These are phyloP conservation scores for Penicillium sp. DNA, from an alignment of 2,329 filamentous ascomycete species.

Conservation along the genomic window DNA sequence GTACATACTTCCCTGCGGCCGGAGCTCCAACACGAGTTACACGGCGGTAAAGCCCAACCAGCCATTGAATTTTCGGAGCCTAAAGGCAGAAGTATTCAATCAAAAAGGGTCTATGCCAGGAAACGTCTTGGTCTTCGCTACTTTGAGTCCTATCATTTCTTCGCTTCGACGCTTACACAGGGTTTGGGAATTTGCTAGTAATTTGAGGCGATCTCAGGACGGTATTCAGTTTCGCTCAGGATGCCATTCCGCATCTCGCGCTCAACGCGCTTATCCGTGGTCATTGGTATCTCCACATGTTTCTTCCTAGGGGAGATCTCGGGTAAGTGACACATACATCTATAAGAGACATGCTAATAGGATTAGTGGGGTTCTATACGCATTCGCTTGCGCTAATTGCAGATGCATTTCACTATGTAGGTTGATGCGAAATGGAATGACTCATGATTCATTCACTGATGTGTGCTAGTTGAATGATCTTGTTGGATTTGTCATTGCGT, in stretches of 20 bases:
- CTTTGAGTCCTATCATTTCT: too few species aligned
- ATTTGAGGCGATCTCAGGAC: too few species aligned
- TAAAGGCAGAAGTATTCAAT: not conserved
- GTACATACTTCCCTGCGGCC: conserved; percentile 9
- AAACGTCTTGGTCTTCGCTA: not conserved
- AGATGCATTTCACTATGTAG: conserved; percentile 73
- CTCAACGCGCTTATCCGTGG: conserved; percentile 27
- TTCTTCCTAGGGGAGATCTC: conserved; percentile 35
- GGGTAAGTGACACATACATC: conserved; percentile 10
- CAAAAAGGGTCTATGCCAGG: not conserved
- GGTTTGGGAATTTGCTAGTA: too few species aligned
- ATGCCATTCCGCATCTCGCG: conserved; percentile 29
- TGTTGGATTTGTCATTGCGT: conserved; percentile 63
- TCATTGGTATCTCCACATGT: conserved; percentile 30
- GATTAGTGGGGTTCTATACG: conserved; percentile 62
- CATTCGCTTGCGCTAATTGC: conserved; percentile 67
- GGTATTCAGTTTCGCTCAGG: not conserved
- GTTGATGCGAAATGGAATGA: conserved; percentile 19
- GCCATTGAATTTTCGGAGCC: conserved; percentile 6
- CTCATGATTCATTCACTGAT: not conserved
- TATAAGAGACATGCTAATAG: conserved; percentile 2
- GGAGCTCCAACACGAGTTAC: conserved; percentile 8
- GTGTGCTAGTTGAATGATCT: conserved; percentile 61
- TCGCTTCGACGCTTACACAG: too few species aligned
- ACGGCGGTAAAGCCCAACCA: conserved; percentile 5